A percentile compares a stretch with the other conserved stretches of the same genome.
Conservation (phyloP, 2,329 filamentous ascomycete species). For the Byssothecium circinans region DNA sequence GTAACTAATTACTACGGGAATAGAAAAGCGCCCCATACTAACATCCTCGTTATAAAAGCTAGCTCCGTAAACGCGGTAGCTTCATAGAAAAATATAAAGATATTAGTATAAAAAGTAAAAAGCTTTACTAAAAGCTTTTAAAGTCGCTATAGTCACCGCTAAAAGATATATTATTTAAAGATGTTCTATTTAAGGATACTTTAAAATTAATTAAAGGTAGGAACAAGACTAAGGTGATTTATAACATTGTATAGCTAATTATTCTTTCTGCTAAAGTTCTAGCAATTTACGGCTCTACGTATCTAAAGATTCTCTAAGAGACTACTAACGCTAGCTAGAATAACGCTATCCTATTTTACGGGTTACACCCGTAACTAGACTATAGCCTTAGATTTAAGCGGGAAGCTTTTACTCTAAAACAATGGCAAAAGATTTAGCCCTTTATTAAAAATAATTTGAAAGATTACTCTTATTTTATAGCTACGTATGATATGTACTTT, state of each 20-base stretch:
- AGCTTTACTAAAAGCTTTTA: conserved; percentile 17
- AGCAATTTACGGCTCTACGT: conserved; percentile 11
- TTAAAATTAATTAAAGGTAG: conserved; percentile 35
- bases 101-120: conserved; percentile 14
- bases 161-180: conserved; percentile 18
- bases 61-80: conserved; percentile 17
- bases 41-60: conserved; percentile 13
- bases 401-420: conserved; percentile 16
- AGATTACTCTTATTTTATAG: conserved; percentile 48
- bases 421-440: conserved; percentile 15
- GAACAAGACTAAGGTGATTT: conserved; percentile 20
- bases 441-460: conserved; percentile 24
- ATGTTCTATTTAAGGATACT: conserved; percentile 38
- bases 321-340: conserved; percentile 18
- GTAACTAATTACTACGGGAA: conserved; percentile 11
- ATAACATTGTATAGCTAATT: conserved; percentile 17
- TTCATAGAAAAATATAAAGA: conserved; percentile 15
- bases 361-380: conserved; percentile 16
- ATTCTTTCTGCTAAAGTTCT: conserved; percentile 18
- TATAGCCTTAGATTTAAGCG: conserved; percentile 16
- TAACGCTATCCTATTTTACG: conserved; percentile 14
- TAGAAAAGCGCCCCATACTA: conserved; percentile 17
- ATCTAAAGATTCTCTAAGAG: conserved; percentile 20
- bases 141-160: conserved; percentile 10
- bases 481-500: conserved; percentile 33